Evolutionary conservation across 1,284 basidiomycete species (phyloP).

Genomic region (Ustilago nuda): DNA sequence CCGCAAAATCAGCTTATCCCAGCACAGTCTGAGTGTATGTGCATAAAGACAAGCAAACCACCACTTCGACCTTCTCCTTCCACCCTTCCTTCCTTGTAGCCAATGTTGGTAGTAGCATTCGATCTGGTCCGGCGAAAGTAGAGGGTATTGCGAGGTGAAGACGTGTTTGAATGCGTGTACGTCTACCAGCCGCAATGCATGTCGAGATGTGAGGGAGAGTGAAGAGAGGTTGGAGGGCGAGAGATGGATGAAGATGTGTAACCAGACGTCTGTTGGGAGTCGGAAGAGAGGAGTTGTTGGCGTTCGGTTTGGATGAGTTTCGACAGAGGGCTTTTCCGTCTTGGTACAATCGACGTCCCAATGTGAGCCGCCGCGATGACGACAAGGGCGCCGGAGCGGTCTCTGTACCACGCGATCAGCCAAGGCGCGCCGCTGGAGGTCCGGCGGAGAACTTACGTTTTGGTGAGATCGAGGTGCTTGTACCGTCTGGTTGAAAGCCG

Average conservation of each 20-base stretch:
- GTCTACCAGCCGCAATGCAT: constrained; percentile 23
- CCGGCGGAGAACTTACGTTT: too few relatives aligned
- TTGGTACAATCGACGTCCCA: too few relatives aligned
- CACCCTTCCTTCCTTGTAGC: background rate
- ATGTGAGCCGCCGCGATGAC: too few relatives aligned
- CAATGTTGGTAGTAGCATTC: background rate
- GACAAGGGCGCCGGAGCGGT: too few relatives aligned
- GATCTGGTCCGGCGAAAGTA: background rate
- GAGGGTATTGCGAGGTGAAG: background rate
- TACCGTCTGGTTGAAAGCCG: too few relatives aligned
- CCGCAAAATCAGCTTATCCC: constrained; percentile 11
- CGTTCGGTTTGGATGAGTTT: background rate
- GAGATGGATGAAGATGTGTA: constrained; percentile 32
- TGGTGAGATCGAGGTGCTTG: too few relatives aligned
- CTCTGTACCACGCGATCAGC: too few relatives aligned
- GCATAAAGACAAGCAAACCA: constrained; percentile 26
- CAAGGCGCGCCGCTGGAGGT: too few relatives aligned
- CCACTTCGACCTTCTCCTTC: constrained; percentile 7
- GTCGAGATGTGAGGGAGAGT: constrained; percentile 17
- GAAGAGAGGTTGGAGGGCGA: background rate
- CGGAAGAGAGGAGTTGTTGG: constrained; percentile 12
- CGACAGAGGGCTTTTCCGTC: background rate
- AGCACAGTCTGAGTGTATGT: background rate
- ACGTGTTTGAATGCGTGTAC: constrained; percentile 20
- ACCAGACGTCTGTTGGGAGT: constrained; percentile 38